Percentiles rank a stretch among this genome's conserved stretches.
These are phyloP conservation scores for Adansonia rubrostipa DNA, from an alignment of 441 rosid species.

Conservation along the genomic window DNA sequence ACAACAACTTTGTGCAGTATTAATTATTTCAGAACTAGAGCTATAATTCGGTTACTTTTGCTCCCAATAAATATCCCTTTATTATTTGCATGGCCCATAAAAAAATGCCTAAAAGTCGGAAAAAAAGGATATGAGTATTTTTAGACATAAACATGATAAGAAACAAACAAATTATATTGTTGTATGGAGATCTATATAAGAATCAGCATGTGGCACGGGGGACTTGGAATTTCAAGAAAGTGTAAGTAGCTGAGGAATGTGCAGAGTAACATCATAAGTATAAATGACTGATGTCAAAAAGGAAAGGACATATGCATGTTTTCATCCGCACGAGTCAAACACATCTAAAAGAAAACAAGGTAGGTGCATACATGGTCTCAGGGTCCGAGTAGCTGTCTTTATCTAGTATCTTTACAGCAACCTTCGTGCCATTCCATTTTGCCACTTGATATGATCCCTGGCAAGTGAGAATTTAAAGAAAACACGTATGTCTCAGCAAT, in stretches of 20 bases:
- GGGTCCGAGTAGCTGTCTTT: slow-evolving; percentile 71
- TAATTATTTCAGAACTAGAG: slow-evolving; percentile 10
- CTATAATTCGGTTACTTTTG: neutral
- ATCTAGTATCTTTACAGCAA: slow-evolving; percentile 89
- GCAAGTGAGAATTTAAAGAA: slow-evolving; percentile 14
- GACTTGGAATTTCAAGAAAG: slow-evolving; percentile 6
- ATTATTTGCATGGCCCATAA: slow-evolving; percentile 12
- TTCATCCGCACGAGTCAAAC: neutral
- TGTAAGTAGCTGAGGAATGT: neutral
- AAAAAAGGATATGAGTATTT: neutral
- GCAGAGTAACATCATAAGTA: neutral
- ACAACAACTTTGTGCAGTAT: neutral
- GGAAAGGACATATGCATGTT: neutral
- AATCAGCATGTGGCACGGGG: neutral
- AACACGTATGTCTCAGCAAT: neutral
- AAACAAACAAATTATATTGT: neutral
- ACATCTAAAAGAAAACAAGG: neutral
- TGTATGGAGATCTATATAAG: neutral
- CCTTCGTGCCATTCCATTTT: slow-evolving; percentile 98
- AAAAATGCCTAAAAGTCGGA: neutral
- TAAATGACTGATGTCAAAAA: neutral
- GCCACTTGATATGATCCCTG: slow-evolving; percentile 98
- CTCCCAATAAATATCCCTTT: neutral
- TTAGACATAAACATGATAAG: neutral
- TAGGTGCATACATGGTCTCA: slow-evolving; percentile 68